Evolutionary conservation across 1,284 basidiomycete species (phyloP).

Genomic region (Cutaneotrichosporon sp.): DNA sequence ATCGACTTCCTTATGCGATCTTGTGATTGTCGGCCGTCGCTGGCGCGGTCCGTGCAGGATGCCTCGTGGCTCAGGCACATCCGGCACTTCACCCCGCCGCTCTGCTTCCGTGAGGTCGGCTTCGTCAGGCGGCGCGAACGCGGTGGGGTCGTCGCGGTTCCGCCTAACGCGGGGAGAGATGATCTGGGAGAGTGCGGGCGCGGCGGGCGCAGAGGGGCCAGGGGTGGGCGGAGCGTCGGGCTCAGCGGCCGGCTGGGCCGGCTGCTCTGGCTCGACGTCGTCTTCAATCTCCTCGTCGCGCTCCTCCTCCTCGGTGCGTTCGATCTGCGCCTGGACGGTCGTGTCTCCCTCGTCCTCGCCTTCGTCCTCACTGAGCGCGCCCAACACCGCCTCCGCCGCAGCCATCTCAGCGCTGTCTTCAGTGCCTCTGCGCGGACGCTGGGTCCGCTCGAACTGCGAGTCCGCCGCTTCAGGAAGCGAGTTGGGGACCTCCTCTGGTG

Average conservation of each 20-base stretch:
- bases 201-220: neutral
- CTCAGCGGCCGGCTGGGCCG: neutral
- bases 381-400: neutral
- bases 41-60: neutral
- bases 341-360: neutral
- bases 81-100: neutral
- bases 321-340: neutral
- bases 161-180: neutral
- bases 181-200: neutral
- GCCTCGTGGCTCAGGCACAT: neutral
- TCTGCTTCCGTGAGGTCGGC: conserved; percentile 1
- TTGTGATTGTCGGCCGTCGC: neutral
- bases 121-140: conserved; percentile 1
- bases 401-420: neutral
- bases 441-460: neutral
- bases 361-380: neutral
- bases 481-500: neutral
- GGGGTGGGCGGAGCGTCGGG: neutral
- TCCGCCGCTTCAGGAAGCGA: neutral
- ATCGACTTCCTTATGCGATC: neutral
- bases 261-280: neutral
- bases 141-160: neutral
- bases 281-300: neutral
- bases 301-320: neutral
- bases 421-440: neutral